phyloP scores from a whole-genome alignment of 2,329 filamentous ascomycete genomes.

The Periconia sp. region DNA sequence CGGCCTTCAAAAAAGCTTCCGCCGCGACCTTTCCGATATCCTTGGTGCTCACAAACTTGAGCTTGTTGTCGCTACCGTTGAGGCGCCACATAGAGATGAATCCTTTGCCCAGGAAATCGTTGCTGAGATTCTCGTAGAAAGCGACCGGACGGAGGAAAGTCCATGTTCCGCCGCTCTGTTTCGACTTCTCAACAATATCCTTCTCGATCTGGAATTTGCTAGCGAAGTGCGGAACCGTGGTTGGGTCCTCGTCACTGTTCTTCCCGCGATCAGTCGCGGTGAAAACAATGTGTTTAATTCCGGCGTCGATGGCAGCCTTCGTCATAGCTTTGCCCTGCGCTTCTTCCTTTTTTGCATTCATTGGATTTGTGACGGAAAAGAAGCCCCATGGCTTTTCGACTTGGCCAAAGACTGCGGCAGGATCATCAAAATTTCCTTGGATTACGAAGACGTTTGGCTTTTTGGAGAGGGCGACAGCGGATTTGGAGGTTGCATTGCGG shows the following conservation, averaged over 20 bases:
- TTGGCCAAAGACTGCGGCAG: slow-evolving; percentile 52
- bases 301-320: slow-evolving; percentile 31
- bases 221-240: slow-evolving; percentile 62
- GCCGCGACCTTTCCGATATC: slow-evolving; percentile 3
- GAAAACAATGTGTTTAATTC: slow-evolving; percentile 43
- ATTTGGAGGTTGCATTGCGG: slow-evolving; percentile 51
- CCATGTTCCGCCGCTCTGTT: slow-evolving; percentile 47
- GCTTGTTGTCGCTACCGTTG: slow-evolving; percentile 14
- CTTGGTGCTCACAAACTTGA: slow-evolving; percentile 1
- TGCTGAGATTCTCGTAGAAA: slow-evolving; percentile 60
- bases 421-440: slow-evolving; percentile 56
- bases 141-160: slow-evolving; percentile 62
- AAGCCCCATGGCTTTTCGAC: slow-evolving; percentile 43
- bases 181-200: slow-evolving; percentile 49
- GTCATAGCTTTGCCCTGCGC: slow-evolving; percentile 42
- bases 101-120: slow-evolving; percentile 48
- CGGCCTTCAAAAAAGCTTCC: slow-evolving; percentile 28
- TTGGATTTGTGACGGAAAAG: slow-evolving; percentile 23
- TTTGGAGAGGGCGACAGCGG: slow-evolving; percentile 42
- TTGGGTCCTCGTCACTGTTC: slow-evolving; percentile 53
- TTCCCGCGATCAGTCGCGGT: slow-evolving; percentile 40
- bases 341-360: slow-evolving; percentile 23
- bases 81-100: slow-evolving; percentile 45
- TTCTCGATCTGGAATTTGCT: slow-evolving; percentile 63
- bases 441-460: slow-evolving; percentile 55